A percentile compares a stretch with the other conserved stretches of the same genome.
Evolutionary conservation across 2,329 filamentous ascomycete species (phyloP).

Genomic region (Trichoderma sp.): DNA sequence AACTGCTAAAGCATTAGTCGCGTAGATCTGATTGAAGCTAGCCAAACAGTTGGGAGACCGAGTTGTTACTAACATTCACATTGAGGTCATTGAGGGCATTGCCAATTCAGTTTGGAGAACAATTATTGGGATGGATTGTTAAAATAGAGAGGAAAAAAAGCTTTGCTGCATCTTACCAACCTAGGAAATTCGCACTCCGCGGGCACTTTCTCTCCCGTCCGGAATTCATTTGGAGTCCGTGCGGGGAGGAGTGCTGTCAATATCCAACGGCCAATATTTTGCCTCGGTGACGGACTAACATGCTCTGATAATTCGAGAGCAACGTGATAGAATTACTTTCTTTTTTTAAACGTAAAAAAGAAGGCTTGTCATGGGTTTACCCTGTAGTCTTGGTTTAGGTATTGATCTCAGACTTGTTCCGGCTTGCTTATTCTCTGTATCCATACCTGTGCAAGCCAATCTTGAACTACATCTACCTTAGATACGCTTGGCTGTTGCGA

Average conservation of each 20-base stretch:
- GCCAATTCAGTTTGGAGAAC: background rate
- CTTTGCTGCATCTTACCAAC: background rate
- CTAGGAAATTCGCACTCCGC: background rate
- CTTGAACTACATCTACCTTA: background rate
- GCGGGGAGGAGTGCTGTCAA: background rate
- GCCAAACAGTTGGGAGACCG: background rate
- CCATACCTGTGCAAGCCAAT: background rate
- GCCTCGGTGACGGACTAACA: background rate
- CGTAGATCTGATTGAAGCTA: background rate
- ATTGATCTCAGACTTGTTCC: background rate
- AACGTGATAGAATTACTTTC: too few species aligned
- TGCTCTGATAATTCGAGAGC: background rate
- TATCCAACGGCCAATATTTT: background rate
- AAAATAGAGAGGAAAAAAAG: background rate
- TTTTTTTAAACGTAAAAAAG: background rate
- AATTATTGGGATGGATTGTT: too few species aligned
- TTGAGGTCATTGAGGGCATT: background rate
- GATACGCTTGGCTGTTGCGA: too few species aligned
- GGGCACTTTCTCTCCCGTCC: background rate
- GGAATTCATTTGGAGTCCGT: background rate
- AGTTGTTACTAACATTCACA: background rate
- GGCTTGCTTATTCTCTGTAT: background rate
- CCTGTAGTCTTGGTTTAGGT: background rate
- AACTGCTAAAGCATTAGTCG: conserved; percentile 12
- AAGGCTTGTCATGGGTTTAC: background rate